phyloP scores from a whole-genome alignment of 306 rosid species.

The Senna siamea region DNA sequence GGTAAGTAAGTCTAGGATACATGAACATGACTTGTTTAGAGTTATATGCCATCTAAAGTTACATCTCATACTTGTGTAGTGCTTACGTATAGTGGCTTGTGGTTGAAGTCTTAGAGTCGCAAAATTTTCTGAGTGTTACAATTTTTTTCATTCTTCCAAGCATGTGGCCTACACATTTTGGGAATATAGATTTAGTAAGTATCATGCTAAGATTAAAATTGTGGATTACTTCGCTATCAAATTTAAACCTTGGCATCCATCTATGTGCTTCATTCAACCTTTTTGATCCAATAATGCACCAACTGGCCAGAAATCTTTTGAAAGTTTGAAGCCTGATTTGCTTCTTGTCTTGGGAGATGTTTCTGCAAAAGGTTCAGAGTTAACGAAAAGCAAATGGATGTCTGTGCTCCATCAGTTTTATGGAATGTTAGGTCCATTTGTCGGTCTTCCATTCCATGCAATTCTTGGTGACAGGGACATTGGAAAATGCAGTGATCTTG shows the following conservation, averaged over 20 bases:
- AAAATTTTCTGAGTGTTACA: constrained; percentile 23
- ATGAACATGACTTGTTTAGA: not conserved
- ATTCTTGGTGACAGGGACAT: constrained; percentile 74
- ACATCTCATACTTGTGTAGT: constrained; percentile 4
- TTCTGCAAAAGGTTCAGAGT: constrained; percentile 64
- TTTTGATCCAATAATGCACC: constrained; percentile 40
- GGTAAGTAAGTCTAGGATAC: constrained; percentile 1
- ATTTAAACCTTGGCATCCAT: constrained; percentile 32
- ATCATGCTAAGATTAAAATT: constrained; percentile 31
- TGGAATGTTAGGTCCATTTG: constrained; percentile 58
- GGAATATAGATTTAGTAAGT: not conserved
- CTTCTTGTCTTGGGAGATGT: constrained; percentile 72
- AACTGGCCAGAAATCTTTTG: constrained; percentile 67
- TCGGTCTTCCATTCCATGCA: constrained; percentile 60
- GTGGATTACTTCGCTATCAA: constrained; percentile 34
- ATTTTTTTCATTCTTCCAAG: constrained; percentile 12
- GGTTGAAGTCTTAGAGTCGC: constrained; percentile 28
- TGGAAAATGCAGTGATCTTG: constrained; percentile 53
- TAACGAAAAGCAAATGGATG: constrained; percentile 51
- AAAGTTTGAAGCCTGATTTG: constrained; percentile 64
- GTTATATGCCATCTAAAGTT: not conserved
- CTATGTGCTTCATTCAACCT: constrained; percentile 10
- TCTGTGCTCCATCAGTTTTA: constrained; percentile 59
- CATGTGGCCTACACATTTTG: not conserved
- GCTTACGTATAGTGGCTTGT: constrained; percentile 1